Conservation (phyloP, 2,329 filamentous ascomycete species). For the Ophiostoma triangulosporum region DNA sequence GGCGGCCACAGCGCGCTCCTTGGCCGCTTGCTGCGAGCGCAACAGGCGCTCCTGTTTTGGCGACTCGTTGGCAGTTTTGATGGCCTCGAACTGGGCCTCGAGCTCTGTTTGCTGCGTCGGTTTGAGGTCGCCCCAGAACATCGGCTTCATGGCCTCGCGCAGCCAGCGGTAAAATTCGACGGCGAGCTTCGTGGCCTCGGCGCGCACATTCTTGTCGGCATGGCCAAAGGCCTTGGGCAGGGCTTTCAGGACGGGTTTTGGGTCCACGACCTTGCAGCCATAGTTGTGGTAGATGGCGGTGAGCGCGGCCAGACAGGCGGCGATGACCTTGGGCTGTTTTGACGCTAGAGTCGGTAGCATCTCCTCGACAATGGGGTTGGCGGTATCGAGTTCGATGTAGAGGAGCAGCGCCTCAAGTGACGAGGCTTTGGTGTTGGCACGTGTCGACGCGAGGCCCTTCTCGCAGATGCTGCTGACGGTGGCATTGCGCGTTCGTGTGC, state of each 20-base stretch:
- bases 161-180: slow-evolving; percentile 96
- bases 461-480: slow-evolving; percentile 74
- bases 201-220: slow-evolving; percentile 94
- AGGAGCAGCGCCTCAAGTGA: slow-evolving; percentile 76
- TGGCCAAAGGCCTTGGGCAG: slow-evolving; percentile 90
- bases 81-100: slow-evolving; percentile 84
- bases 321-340: slow-evolving; percentile 83
- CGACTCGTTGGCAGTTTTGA: slow-evolving; percentile 60
- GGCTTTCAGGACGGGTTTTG: slow-evolving; percentile 78
- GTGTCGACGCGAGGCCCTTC: slow-evolving; percentile 78
- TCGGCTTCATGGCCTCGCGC: slow-evolving; percentile 92
- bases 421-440: slow-evolving; percentile 77
- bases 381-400: slow-evolving; percentile 77
- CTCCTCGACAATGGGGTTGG: slow-evolving; percentile 80
- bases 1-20: slow-evolving; percentile 52
- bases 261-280: slow-evolving; percentile 87
- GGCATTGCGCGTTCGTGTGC: slow-evolving; percentile 59
- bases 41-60: slow-evolving; percentile 87
- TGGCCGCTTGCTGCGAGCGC: slow-evolving; percentile 75
- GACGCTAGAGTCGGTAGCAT: slow-evolving; percentile 69
- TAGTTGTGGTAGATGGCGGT: slow-evolving; percentile 84
- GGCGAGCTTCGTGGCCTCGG: slow-evolving; percentile 79
- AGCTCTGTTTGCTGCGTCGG: slow-evolving; percentile 89
- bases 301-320: slow-evolving; percentile 57
- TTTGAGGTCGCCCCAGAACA: slow-evolving; percentile 94